These are phyloP conservation scores for Paraglomus occultum DNA, from an alignment of 192 early-diverging fungal species.

Conservation along the genomic window DNA sequence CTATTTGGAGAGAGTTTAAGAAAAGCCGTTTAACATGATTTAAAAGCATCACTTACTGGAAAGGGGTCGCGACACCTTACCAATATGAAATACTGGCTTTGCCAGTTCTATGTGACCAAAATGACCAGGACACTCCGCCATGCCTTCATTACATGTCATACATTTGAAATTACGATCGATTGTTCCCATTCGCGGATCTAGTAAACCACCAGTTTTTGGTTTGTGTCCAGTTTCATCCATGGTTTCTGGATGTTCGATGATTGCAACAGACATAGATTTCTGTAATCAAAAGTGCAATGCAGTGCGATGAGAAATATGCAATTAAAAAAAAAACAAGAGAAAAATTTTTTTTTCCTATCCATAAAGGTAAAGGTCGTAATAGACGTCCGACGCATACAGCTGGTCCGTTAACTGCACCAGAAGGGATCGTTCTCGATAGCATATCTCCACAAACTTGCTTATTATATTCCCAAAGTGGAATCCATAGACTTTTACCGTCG, in stretches of 20 bases:
- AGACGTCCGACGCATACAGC: too few relatives aligned
- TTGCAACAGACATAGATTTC: constrained; percentile 96
- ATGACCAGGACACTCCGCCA: constrained; percentile 96
- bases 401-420: too few relatives aligned
- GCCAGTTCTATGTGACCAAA: constrained; percentile 98
- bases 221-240: constrained; percentile 81
- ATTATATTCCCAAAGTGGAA: too few relatives aligned
- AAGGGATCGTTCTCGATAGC: too few relatives aligned
- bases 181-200: constrained; percentile 95
- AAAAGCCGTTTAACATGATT: constrained; percentile 7
- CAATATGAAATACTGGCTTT: constrained; percentile 93
- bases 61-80: constrained; percentile 41
- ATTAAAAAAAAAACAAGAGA: constrained; percentile 29
- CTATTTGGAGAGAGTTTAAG: constrained; percentile 42
- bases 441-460: too few relatives aligned
- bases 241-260: constrained; percentile 88
- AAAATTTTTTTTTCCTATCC: background rate
- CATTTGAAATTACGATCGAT: constrained; percentile 98
- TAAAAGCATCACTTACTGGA: background rate
- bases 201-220: constrained; percentile 82
- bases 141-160: constrained; percentile 91
- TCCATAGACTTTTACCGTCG: background rate
- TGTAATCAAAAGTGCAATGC: constrained; percentile 39
- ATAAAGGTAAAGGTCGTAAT: too few relatives aligned
- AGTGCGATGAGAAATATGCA: constrained; percentile 12